Evolutionary conservation across 306 rosid species (phyloP).

Genomic region (Acacia acuminata): DNA sequence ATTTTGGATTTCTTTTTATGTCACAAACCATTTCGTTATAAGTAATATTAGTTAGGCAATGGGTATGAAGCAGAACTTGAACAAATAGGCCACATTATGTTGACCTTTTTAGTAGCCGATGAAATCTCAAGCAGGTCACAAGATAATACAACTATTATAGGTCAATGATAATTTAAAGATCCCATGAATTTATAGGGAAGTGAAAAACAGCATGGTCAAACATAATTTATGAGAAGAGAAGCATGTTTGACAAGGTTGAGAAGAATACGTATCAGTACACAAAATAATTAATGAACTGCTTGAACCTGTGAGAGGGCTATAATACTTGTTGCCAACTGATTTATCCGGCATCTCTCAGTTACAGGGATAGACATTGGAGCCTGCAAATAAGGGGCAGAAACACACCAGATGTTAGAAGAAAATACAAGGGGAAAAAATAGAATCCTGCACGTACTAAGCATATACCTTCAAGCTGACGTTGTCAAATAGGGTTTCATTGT

Average conservation of each 20-base stretch:
- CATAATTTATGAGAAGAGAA: background rate
- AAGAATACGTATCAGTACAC: background rate
- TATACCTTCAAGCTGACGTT: constrained; percentile 86
- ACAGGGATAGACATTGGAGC: constrained; percentile 60
- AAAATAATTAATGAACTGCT: constrained; percentile 5
- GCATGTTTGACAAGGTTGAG: background rate
- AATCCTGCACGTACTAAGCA: constrained; percentile 28
- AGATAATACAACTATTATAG: background rate
- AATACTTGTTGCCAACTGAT: constrained; percentile 86
- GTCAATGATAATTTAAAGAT: background rate
- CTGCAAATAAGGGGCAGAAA: constrained; percentile 48
- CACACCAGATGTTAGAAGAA: constrained; percentile 22
- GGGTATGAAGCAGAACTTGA: background rate
- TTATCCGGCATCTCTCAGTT: constrained; percentile 86
- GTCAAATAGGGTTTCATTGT: constrained; percentile 92
- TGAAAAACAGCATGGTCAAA: background rate
- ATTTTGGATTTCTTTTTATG: background rate
- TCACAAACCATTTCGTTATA: background rate
- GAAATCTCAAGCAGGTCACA: background rate
- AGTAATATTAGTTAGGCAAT: background rate
- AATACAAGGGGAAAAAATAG: constrained; percentile 12
- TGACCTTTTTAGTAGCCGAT: background rate
- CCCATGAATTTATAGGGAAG: background rate
- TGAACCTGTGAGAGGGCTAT: constrained; percentile 87
- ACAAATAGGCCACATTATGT: background rate